Evolutionary conservation across 768 basidiomycete genomes (phyloP).

Genomic region (Lentinula aciculospora): DNA sequence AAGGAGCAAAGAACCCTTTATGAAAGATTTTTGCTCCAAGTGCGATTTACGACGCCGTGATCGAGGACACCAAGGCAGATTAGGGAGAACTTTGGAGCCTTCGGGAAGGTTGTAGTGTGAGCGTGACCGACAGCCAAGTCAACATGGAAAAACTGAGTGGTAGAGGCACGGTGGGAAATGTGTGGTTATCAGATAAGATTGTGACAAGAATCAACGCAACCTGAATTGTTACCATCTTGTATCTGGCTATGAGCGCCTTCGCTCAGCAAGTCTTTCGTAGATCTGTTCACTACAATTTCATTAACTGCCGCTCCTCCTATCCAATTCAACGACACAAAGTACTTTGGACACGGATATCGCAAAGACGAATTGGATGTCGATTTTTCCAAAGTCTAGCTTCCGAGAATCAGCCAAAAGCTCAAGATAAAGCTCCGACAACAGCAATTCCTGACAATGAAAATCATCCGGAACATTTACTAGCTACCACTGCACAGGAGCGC

Average conservation of each 20-base stretch:
- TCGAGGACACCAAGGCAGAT: background rate
- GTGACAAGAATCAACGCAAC: background rate
- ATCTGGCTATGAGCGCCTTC: background rate
- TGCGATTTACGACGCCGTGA: background rate
- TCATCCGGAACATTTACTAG: background rate
- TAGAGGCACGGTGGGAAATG: too few species aligned
- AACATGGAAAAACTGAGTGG: too few species aligned
- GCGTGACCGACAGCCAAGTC: too few species aligned
- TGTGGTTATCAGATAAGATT: background rate
- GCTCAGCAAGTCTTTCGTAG: background rate
- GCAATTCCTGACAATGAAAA: background rate
- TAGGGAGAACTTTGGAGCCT: too few species aligned
- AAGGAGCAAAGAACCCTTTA: background rate
- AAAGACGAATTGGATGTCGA: background rate
- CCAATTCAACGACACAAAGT: background rate
- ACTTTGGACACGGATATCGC: background rate
- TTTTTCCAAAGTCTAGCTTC: background rate
- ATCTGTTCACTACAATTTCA: background rate
- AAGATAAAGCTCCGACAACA: background rate
- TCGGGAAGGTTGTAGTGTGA: too few species aligned
- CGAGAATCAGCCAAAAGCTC: background rate
- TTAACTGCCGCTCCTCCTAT: background rate
- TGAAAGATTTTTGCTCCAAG: background rate
- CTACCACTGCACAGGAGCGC: slow-evolving; percentile 40
- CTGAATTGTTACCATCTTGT: background rate